phyloP scores from a whole-genome alignment of 1,284 basidiomycete genomes.

The Takashimella tepidaria region DNA sequence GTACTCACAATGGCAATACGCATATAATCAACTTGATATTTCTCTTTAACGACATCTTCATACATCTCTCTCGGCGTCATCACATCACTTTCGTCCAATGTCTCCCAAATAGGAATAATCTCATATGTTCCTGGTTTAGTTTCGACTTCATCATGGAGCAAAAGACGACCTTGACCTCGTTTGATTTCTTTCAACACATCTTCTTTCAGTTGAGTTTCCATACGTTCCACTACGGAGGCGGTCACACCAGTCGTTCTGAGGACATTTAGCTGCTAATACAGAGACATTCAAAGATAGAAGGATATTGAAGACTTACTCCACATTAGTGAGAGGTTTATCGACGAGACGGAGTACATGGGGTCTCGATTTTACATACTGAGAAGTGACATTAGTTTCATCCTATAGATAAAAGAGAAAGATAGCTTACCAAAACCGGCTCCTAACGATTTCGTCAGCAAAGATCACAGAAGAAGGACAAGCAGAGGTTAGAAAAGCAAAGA shows the following conservation, averaged over 20 bases:
- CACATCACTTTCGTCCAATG: conserved; percentile 75
- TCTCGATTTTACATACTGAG: conserved; percentile 49
- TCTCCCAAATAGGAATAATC: conserved; percentile 82
- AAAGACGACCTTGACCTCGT: conserved; percentile 68
- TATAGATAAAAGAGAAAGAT: not conserved
- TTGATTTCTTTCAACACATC: conserved; percentile 81
- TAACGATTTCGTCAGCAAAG: too few relatives aligned
- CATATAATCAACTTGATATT: conserved; percentile 80
- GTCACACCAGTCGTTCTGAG: conserved; percentile 86
- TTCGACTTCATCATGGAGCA: conserved; percentile 94
- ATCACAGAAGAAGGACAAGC: conserved; percentile 46
- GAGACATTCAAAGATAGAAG: not conserved
- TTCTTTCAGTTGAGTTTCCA: conserved; percentile 84
- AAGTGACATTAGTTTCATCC: conserved; percentile 1
- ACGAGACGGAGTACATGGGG: conserved; percentile 92
- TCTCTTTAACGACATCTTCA: conserved; percentile 54
- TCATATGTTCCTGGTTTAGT: conserved; percentile 84
- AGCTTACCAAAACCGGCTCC: conserved; percentile 77
- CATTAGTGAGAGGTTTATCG: conserved; percentile 82
- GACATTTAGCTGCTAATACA: conserved; percentile 2
- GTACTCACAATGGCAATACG: conserved; percentile 73
- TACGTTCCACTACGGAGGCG: conserved; percentile 83
- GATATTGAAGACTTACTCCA: conserved; percentile 71
- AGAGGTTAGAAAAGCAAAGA: too few relatives aligned
- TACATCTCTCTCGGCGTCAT: conserved; percentile 74